Evolutionary conservation across 441 rosid genomes (phyloP).

Genomic region (Syzygium malaccense): DNA sequence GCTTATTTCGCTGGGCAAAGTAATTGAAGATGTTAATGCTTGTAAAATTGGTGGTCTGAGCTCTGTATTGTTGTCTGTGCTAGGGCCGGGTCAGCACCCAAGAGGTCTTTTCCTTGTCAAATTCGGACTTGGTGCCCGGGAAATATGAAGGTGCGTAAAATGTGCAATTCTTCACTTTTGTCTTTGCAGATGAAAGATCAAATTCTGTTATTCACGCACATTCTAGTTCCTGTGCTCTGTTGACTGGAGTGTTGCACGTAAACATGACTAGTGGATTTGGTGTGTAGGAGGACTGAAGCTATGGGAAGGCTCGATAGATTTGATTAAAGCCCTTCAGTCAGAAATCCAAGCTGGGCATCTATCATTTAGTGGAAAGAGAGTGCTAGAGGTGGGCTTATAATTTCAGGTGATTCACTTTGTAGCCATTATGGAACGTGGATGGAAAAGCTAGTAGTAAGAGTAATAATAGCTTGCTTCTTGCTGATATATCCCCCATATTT

Average conservation of each 20-base stretch:
- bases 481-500: not conserved
- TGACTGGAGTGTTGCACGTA: not conserved
- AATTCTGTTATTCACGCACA: not conserved
- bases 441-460: not conserved
- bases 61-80: not conserved
- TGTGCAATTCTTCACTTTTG: not conserved
- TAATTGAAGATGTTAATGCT: not conserved
- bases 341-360: constrained; percentile 44
- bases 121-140: constrained; percentile 91
- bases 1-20: not conserved
- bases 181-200: not conserved
- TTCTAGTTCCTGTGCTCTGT: not conserved
- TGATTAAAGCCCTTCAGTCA: constrained; percentile 60
- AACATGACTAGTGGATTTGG: not conserved
- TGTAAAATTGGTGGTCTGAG: not conserved
- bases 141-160: constrained; percentile 72
- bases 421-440: not conserved
- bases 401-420: constrained; percentile 20
- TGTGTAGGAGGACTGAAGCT: constrained; percentile 79
- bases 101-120: constrained; percentile 75
- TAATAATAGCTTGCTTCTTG: not conserved
- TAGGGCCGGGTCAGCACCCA: constrained; percentile 87
- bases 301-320: constrained; percentile 96
- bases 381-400: constrained; percentile 65
- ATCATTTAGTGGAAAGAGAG: constrained; percentile 57